Base-by-base conservation (phyloP, 2,329 filamentous ascomycete species). In the Fusarium sp. region DNA sequence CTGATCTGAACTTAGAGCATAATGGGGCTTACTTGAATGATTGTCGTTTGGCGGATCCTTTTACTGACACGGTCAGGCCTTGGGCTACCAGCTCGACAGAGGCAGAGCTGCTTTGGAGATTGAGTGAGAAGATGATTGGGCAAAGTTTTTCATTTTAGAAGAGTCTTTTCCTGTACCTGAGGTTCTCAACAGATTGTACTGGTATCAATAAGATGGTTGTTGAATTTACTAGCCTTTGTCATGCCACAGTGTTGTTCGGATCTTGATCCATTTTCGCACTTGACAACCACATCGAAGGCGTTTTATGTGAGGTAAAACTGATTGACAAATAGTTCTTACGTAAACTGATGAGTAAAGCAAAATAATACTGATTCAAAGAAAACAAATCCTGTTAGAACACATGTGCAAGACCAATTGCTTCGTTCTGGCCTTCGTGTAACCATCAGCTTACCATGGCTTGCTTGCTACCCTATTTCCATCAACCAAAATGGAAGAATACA, bases 41-140 rank as follows among this genome's bases (percentile, higher is more conserved):
- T 16, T 66, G 54, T 19, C 69, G 54, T 9, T 8, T 72, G 2
- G 58, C 62, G 2, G 65, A 71, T 14, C 62, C 58, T 2, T 30
- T 48, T 3, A 41, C 26, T 2, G 68, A 72, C 12, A 59, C 57
- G 4, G 55, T 69, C 2, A 67, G 54, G 4, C 45, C 69, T 3
- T 71, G 69, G 69, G 68, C 57, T 6, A 61, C 46, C 13, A 65
- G 69, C 3, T 49, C 53, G 31, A 28, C 39, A 7, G 58, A 64
- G 23, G 69, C 69, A 1, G 60, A 65, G n/a, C 16, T 54, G 0
- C 37, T 72, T 6, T 72, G 69, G 70, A 63, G 25, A 12, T 23
- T 63, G 1, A 70, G 70, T 45, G 66, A 72, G n/a, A 43, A 68
- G 13, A 50, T 72, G 13, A 54, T 67, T 14, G 59, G 66, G 0